Base-by-base conservation (phyloP, 441 rosid genomes). In the Bruguiera hainesii region DNA sequence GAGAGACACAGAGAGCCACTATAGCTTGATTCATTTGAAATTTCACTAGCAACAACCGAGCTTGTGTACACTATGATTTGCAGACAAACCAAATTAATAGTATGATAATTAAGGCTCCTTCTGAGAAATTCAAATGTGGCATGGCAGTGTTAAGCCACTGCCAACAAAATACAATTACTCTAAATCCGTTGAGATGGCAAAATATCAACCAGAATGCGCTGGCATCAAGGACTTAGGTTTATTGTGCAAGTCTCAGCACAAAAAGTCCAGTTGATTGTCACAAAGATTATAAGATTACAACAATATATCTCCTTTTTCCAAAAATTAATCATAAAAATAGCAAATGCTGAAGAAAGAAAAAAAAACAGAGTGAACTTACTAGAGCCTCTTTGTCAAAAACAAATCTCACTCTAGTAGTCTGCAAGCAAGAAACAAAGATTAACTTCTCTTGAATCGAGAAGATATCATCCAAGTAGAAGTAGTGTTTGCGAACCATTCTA, bases 351-450 rank as follows among this genome's bases (percentile, higher is more conserved):
- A 51, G n/a, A 51, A 10, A 51, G 0, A 23, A 52, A 11, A 51
- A 51, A 7, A 51, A 51, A 23, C 10, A 55, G 29, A 39, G 66
- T 62, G 61, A 67, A 80, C 95, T 70, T 61, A 86, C 95, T 88
- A 89, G 79, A 63, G 91, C 88, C 69, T 89, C 86, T 2, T 77
- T 68, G 35, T 86, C 89, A 28, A 89, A 89, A 70, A 89, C 95
- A 80, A 89, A 86, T 71, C 87, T 73, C 76, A 89, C 91, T 72
- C 91, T 79, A 20, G 91, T 86, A 69, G 89, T 84, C 95, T 89
- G 85, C 60, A 76, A 69, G 64, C 75, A 62, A 48, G 57, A 52
- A 82, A 69, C 26, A 65, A 74, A 66, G 19, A 46, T 76, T 55
- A 74, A 77, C 65, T 37, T 30, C 56, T 56, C 13, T 42, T 33